These are phyloP conservation scores for Rauvolfia tetraphylla DNA, from an alignment of 257 asterid species.

Conservation along the genomic window DNA sequence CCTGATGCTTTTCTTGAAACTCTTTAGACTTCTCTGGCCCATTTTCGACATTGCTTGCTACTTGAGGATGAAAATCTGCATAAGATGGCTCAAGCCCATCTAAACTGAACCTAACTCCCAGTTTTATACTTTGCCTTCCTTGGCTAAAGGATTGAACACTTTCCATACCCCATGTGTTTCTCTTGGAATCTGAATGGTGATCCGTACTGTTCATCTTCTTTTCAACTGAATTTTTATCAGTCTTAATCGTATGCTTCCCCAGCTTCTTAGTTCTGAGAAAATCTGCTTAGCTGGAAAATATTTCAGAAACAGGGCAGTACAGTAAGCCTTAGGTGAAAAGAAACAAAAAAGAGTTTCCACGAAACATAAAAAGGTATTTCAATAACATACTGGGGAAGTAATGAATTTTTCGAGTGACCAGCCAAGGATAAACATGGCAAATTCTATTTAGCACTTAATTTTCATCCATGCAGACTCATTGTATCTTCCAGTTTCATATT, in stretches of 20 bases:
- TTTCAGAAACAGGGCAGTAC: background rate
- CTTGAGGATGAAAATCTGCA: conserved; percentile 34
- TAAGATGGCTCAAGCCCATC: conserved; percentile 29
- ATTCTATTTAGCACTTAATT: background rate
- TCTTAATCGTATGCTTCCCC: conserved; percentile 1
- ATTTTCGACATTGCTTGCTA: conserved; percentile 22
- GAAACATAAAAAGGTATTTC: background rate
- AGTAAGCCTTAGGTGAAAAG: background rate
- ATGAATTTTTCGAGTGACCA: background rate
- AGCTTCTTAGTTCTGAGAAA: conserved; percentile 5
- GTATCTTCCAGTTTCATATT: background rate
- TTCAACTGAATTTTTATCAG: background rate
- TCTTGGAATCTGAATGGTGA: conserved; percentile 21
- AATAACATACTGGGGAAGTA: background rate
- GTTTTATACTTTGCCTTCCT: conserved; percentile 33
- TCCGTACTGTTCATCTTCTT: conserved; percentile 29
- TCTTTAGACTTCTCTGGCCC: conserved; percentile 23
- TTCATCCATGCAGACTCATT: background rate
- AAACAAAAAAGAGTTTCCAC: background rate
- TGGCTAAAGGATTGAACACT: conserved; percentile 16
- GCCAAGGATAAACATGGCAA: background rate
- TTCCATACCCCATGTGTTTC: conserved; percentile 20
- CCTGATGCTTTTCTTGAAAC: conserved; percentile 31
- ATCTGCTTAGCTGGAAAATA: background rate
- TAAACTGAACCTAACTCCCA: conserved; percentile 48